Evolutionary conservation across 352 stramenopile genomes (phyloP).

Genomic region (Globisporangium orthogonon): DNA sequence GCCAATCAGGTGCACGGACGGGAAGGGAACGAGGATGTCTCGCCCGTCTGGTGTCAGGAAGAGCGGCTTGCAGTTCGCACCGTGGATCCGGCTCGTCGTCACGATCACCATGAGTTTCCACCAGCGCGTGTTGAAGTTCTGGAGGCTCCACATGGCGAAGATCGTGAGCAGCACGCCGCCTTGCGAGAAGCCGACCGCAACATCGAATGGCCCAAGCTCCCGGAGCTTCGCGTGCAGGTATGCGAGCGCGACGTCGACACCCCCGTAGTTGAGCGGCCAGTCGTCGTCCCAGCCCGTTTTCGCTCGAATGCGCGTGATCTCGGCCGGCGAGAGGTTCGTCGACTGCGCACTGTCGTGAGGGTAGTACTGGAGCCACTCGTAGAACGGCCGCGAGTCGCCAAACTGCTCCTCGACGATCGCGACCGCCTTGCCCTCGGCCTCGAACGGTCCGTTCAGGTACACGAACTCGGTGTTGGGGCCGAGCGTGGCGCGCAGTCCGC

Average conservation of each 20-base stretch:
- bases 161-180: slow-evolving; percentile 4
- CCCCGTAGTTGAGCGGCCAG: slow-evolving; percentile 40
- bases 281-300: slow-evolving; percentile 11
- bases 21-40: slow-evolving; percentile 19
- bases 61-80: background rate
- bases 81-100: background rate
- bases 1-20: slow-evolving; percentile 40
- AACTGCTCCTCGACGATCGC: slow-evolving; percentile 24
- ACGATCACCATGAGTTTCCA: slow-evolving; percentile 25
- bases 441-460: slow-evolving; percentile 33
- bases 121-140: slow-evolving; percentile 7
- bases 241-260: slow-evolving; percentile 33
- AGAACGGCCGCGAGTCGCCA: slow-evolving; percentile 22
- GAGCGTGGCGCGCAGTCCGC: slow-evolving; percentile 24
- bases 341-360: slow-evolving; percentile 20
- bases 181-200: slow-evolving; percentile 18
- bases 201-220: slow-evolving; percentile 45
- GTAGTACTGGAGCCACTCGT: slow-evolving; percentile 30
- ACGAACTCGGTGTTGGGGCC: slow-evolving; percentile 27
- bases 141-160: slow-evolving; percentile 1
- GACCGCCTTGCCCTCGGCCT: slow-evolving; percentile 26
- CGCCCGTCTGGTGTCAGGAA: slow-evolving; percentile 28
- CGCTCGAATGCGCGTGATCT: background rate
- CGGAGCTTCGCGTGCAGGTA: slow-evolving; percentile 43
- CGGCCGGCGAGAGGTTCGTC: slow-evolving; percentile 16